These are phyloP conservation scores for Kwoniella shivajii DNA, from an alignment of 1,284 basidiomycete species.

Conservation along the genomic window DNA sequence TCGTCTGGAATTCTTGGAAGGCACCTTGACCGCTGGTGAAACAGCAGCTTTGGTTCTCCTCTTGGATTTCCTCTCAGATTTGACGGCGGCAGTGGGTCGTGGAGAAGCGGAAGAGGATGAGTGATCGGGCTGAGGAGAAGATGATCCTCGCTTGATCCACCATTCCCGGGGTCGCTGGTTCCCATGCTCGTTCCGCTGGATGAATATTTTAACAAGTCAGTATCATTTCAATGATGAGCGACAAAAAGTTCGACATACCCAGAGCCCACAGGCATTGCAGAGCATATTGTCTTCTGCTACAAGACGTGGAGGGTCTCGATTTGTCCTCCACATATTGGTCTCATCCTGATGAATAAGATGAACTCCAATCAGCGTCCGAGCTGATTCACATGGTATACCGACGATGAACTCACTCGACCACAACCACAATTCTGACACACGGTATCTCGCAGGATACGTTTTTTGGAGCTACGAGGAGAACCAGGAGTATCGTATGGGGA, in stretches of 20 bases:
- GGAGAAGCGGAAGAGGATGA: neutral
- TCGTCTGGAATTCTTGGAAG: too few relatives aligned
- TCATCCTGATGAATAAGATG: neutral
- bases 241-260: conserved; percentile 6
- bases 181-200: neutral
- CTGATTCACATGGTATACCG: neutral
- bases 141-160: neutral
- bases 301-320: neutral
- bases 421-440: conserved; percentile 9
- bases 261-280: conserved; percentile 23
- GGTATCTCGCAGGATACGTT: neutral
- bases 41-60: too few relatives aligned
- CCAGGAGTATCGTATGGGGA: too few relatives aligned
- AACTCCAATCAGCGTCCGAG: neutral
- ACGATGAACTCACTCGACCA: neutral
- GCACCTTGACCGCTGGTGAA: too few relatives aligned
- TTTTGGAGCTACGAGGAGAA: too few relatives aligned
- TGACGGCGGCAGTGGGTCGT: too few relatives aligned
- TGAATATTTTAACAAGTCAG: neutral
- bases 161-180: neutral
- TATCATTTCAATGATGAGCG: neutral
- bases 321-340: conserved; percentile 11
- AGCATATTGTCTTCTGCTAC: conserved; percentile 11
- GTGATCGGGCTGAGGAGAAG: neutral
- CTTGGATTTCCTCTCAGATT: too few relatives aligned